Percentiles rank a stretch among this genome's conserved stretches.
Evolutionary conservation across 352 stramenopile species (phyloP).

Genomic region (Globisporangium okanoganense): DNA sequence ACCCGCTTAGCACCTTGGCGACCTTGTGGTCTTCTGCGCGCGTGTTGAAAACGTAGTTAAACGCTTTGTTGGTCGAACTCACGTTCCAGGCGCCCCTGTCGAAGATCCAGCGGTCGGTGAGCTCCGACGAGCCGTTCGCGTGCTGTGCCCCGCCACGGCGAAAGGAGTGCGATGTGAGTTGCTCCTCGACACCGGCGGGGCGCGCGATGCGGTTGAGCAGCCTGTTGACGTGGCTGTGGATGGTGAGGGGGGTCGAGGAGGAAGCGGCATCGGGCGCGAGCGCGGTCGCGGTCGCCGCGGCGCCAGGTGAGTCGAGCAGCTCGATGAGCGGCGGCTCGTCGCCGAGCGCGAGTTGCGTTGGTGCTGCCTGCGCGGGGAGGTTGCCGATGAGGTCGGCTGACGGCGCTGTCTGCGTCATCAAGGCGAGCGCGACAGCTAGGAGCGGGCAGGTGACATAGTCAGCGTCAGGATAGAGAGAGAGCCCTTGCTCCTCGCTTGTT

Average conservation of each 20-base stretch:
- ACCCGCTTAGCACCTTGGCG: too few relatives aligned
- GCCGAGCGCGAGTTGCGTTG: neutral
- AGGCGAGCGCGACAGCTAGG: neutral
- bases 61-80: slow-evolving; percentile 7
- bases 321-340: neutral
- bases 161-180: neutral
- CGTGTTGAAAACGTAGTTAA: slow-evolving; percentile 13
- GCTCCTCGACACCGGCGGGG: neutral
- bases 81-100: slow-evolving; percentile 1
- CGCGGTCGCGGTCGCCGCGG: too few relatives aligned
- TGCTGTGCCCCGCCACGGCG: neutral
- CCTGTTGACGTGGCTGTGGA: slow-evolving; percentile 1
- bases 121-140: neutral
- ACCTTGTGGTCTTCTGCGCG: slow-evolving; percentile 4
- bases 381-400: neutral
- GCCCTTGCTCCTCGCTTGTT: slow-evolving; percentile 1
- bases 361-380: neutral
- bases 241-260: neutral
- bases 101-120: slow-evolving; percentile 5
- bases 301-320: neutral
- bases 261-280: neutral
- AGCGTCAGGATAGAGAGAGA: slow-evolving; percentile 3
- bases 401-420: slow-evolving; percentile 2
- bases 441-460: neutral
- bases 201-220: neutral